These are phyloP conservation scores for Ulota crispa DNA, from an alignment of 225 moss, liverwort and hornwort genomes.

Conservation along the genomic window DNA sequence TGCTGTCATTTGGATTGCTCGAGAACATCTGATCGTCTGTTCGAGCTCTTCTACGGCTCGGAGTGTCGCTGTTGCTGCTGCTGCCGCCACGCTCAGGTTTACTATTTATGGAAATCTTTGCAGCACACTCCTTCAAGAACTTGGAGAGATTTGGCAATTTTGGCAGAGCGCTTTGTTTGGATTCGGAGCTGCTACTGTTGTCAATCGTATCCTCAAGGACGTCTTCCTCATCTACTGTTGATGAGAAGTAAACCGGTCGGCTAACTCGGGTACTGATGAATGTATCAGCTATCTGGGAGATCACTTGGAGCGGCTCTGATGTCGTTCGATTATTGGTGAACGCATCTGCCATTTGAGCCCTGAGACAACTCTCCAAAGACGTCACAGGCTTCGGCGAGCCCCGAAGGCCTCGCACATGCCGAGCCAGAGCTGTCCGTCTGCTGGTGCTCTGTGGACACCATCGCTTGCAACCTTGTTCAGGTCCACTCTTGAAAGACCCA, in stretches of 20 bases:
- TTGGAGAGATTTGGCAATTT: slow-evolving; percentile 54
- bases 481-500: slow-evolving; percentile 19
- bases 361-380: slow-evolving; percentile 87
- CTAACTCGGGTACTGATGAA: slow-evolving; percentile 40
- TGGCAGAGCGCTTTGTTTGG: slow-evolving; percentile 20
- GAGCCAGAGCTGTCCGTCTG: slow-evolving; percentile 45
- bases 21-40: background rate
- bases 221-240: slow-evolving; percentile 23
- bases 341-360: slow-evolving; percentile 68
- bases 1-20: slow-evolving; percentile 42
- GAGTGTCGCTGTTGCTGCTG: slow-evolving; percentile 16
- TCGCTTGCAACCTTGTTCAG: slow-evolving; percentile 21
- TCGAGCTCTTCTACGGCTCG: slow-evolving; percentile 19
- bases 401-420: slow-evolving; percentile 47
- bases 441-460: slow-evolving; percentile 42
- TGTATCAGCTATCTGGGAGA: slow-evolving; percentile 45
- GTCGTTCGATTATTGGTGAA: slow-evolving; percentile 39
- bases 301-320: background rate
- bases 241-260: slow-evolving; percentile 60
- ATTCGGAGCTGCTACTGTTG: background rate
- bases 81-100: slow-evolving; percentile 13
- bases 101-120: slow-evolving; percentile 34
- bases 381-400: slow-evolving; percentile 84
- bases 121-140: slow-evolving; percentile 41
- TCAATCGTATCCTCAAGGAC: slow-evolving; percentile 16